Evolutionary conservation across 1,139 yeast genomes (phyloP).

Genomic region (Hansenula lynferdii): DNA sequence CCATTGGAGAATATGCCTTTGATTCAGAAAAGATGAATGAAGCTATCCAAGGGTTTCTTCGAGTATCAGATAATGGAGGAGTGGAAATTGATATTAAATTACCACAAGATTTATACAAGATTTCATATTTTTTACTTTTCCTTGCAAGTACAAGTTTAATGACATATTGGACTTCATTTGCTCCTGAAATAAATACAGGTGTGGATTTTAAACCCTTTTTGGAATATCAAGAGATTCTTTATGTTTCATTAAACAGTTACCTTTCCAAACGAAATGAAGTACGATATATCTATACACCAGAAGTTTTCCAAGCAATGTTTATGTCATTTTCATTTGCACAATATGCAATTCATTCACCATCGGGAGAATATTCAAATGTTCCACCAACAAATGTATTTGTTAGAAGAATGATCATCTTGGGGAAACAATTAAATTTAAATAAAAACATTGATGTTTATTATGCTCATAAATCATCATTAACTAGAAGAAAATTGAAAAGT

Average conservation of each 20-base stretch:
- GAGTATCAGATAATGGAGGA: background rate
- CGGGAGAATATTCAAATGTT: conserved; percentile 6
- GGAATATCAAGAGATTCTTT: background rate
- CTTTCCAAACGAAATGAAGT: background rate
- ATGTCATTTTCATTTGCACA: conserved; percentile 4
- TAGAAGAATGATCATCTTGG: conserved; percentile 8
- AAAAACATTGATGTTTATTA: conserved; percentile 12
- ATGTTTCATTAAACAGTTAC: background rate
- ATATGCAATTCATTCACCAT: conserved; percentile 5
- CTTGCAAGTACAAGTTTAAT: background rate
- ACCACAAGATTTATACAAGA: background rate
- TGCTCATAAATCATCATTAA: conserved; percentile 4
- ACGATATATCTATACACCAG: background rate
- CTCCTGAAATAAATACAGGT: background rate
- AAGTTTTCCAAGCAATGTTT: background rate
- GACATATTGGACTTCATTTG: background rate
- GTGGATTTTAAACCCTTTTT: background rate
- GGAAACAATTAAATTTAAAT: conserved; percentile 8
- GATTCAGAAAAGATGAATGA: too few relatives aligned
- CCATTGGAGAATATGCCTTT: too few relatives aligned
- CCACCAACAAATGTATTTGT: conserved; percentile 1
- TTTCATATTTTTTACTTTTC: background rate
- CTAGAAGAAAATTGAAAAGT: conserved; percentile 9
- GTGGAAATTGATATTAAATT: background rate
- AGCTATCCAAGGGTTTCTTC: too few relatives aligned